Percentiles rank a stretch among this genome's conserved stretches.
These are phyloP conservation scores for Entophlyctis luteolus DNA, from an alignment of 192 early-diverging fungal species.

Conservation along the genomic window DNA sequence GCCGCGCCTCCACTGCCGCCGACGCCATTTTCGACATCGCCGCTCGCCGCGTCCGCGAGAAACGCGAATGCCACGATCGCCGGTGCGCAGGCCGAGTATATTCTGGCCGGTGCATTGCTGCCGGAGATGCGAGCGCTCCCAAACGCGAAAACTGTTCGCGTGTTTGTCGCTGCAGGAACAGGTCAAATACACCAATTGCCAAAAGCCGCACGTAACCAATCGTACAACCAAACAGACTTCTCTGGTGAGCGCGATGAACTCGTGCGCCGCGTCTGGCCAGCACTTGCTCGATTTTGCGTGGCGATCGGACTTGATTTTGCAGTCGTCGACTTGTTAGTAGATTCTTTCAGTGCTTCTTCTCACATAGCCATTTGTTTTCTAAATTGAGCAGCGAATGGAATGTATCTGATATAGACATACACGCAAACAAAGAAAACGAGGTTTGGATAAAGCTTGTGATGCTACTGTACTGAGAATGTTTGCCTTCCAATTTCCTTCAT, in stretches of 20 bases:
- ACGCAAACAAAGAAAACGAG: conserved; percentile 14
- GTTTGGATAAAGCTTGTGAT: too few relatives aligned
- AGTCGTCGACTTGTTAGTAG: conserved; percentile 22
- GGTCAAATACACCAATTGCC: too few relatives aligned
- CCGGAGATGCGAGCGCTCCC: neutral
- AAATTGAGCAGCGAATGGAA: conserved; percentile 19
- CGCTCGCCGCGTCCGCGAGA: too few relatives aligned
- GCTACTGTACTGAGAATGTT: too few relatives aligned
- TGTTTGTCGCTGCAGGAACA: conserved; percentile 1
- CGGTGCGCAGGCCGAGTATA: too few relatives aligned
- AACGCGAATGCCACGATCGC: too few relatives aligned
- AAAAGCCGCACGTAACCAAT: neutral
- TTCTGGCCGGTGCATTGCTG: neutral
- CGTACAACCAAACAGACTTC: conserved; percentile 9
- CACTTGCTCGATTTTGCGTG: conserved; percentile 13
- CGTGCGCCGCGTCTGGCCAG: conserved; percentile 3
- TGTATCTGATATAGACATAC: conserved; percentile 2
- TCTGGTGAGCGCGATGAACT: conserved; percentile 20
- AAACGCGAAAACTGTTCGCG: neutral
- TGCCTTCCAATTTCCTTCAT: too few relatives aligned
- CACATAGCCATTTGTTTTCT: too few relatives aligned
- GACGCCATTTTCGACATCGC: too few relatives aligned
- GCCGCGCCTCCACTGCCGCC: too few relatives aligned
- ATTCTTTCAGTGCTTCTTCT: neutral
- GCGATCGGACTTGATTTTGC: conserved; percentile 22